Conservation (phyloP, 805 yeast species). For the Wickerhamomyces chaumierensis region DNA sequence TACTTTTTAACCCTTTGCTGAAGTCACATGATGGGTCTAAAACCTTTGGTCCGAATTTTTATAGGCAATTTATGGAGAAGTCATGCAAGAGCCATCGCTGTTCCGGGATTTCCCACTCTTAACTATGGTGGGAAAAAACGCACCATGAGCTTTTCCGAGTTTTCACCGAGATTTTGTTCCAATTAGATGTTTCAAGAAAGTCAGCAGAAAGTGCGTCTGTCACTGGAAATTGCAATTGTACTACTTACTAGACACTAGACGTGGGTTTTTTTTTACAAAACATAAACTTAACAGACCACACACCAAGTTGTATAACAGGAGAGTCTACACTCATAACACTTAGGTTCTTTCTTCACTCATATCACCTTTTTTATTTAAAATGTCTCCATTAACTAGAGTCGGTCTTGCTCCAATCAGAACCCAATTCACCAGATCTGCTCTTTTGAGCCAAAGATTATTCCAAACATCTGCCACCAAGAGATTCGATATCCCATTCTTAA, state of each 20-base stretch:
- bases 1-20: background rate
- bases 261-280: no score
- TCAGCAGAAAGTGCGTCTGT: background rate
- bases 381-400: constrained; percentile 5
- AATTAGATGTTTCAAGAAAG: background rate
- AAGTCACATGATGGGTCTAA: background rate
- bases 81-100: background rate
- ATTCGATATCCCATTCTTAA: constrained; percentile 37
- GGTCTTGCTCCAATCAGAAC: constrained; percentile 5
- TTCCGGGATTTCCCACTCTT: background rate
- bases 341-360: background rate
- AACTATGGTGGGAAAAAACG: no score
- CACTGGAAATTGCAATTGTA: no score
- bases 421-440: constrained; percentile 2
- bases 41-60: no score
- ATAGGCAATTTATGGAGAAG: background rate
- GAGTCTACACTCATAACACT: no score
- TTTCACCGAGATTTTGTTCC: background rate
- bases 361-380: background rate
- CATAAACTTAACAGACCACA: no score
- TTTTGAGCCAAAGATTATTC: constrained; percentile 3
- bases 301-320: no score
- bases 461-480: constrained; percentile 21
- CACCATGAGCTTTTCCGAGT: background rate
- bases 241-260: no score